Base-by-base conservation (phyloP, 2,329 filamentous ascomycete species). In the Fusarium concolor region DNA sequence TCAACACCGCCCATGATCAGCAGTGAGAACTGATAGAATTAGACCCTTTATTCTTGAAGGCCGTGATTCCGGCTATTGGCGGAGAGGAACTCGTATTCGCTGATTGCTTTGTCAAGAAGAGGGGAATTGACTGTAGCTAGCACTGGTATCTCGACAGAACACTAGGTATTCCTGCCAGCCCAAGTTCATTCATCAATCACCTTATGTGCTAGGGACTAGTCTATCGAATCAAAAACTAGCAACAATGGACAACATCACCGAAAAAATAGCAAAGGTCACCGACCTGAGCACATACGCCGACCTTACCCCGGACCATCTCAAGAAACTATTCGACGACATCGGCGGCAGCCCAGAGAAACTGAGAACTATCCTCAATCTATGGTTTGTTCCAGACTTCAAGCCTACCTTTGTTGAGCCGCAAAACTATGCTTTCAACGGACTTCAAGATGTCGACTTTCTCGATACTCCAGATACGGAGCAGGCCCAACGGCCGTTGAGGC, bases 251-350 rank as follows among this genome's bases (percentile, higher is more conserved):
- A 53, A 28, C 3, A 43, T 56, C n/a, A 53, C 54, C 0, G 29
- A 56, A 15, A 56, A 24, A 11, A 56, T 56, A 24, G 29, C 54
- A 22, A 56, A 51, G 29, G 54, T 56, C 15, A 53, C 54, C 1
- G 54, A 56, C 29, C 38, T 56, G 10, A 37, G n/a, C 46, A 53
- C 54, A 14, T 53, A 56, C 54, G 51, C 54, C 6, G 46, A 56
- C 1, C 47, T 56, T 26, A 56, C 54, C 11, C 54, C 54, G 2
- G 45, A 56, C 2, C 38, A 41, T n/a, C 29, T 56, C 15, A 53
- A 53, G 15, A 56, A 43, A n/a, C 22, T 56, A 1, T 56, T 56
- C 6, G 15, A 37, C 2, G 54, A 56, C 2, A 56, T 56, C 2
- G 54, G 54, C 0, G 37, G 54, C 15, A 53, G 46, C 4, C 54